A percentile compares a stretch with the other conserved stretches of the same genome.
phyloP scores from a whole-genome alignment of 1,139 yeast species.

The Ogataea hybrid region DNA sequence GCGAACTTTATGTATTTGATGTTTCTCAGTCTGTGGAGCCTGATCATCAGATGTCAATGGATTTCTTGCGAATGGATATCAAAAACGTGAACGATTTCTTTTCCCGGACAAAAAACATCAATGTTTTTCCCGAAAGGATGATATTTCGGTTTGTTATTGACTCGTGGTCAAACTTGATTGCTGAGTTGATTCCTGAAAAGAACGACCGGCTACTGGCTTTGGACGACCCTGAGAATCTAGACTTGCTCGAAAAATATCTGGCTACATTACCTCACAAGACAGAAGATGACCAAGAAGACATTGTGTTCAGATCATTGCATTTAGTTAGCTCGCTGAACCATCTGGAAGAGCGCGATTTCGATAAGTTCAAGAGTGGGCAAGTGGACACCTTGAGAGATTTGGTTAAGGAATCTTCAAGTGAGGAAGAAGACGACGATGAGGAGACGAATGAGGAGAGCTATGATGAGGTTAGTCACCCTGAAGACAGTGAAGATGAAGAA shows the following conservation, averaged over 20 bases:
- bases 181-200: conserved; percentile 17
- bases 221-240: conserved; percentile 19
- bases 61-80: conserved; percentile 94
- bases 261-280: conserved; percentile 27
- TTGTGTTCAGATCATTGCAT: conserved; percentile 82
- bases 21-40: conserved; percentile 98
- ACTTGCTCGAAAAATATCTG: conserved; percentile 22
- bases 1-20: conserved; percentile 81
- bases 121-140: conserved; percentile 76
- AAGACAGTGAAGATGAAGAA: conserved; percentile 37
- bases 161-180: conserved; percentile 28
- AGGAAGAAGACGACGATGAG: conserved; percentile 33
- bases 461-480: conserved; percentile 30
- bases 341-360: conserved; percentile 85
- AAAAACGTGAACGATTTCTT: conserved; percentile 93
- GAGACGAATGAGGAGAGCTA: conserved; percentile 24
- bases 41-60: conserved; percentile 95
- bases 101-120: conserved; percentile 62
- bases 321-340: conserved; percentile 60
- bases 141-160: conserved; percentile 73
- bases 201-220: conserved; percentile 19
- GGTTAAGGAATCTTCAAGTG: conserved; percentile 33
- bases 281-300: conserved; percentile 62
- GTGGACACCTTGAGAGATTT: conserved; percentile 72
- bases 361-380: conserved; percentile 76